Conservation (phyloP, 2,329 filamentous ascomycete genomes). For the Diaporthe ampelina region DNA sequence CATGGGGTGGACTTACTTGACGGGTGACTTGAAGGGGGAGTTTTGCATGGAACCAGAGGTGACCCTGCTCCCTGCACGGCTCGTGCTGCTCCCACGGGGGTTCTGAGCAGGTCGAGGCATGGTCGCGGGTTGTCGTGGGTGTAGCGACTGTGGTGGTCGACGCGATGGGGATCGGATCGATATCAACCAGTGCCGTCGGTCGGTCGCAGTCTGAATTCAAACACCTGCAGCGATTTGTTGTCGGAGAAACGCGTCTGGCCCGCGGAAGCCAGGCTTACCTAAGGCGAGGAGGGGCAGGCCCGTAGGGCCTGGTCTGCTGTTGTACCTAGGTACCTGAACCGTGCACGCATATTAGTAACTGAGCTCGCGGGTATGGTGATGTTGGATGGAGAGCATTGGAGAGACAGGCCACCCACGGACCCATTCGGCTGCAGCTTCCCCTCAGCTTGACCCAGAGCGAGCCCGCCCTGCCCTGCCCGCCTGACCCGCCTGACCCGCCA, state of each 20-base stretch:
- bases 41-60: slow-evolving; percentile 61
- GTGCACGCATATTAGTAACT: slow-evolving; percentile 3
- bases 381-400: not conserved
- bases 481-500: not conserved
- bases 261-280: not conserved
- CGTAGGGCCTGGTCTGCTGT: not conserved
- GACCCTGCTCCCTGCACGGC: slow-evolving; percentile 55
- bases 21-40: slow-evolving; percentile 70
- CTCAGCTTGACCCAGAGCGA: not conserved
- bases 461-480: slow-evolving; percentile 1
- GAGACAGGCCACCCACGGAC: not conserved
- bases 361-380: not conserved
- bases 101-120: slow-evolving; percentile 73
- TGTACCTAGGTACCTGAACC: not conserved
- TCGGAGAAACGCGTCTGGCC: slow-evolving; percentile 41
- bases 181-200: slow-evolving; percentile 17
- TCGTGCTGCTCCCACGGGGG: slow-evolving; percentile 61
- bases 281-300: slow-evolving; percentile 4
- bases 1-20: slow-evolving; percentile 62
- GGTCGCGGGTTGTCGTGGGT: slow-evolving; percentile 44
- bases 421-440: slow-evolving; percentile 20
- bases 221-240: slow-evolving; percentile 38
- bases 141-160: slow-evolving; percentile 40
- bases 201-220: slow-evolving; percentile 29
- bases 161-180: slow-evolving; percentile 36